These are phyloP conservation scores for Daldinia caldariorum DNA, from an alignment of 495 filamentous ascomycete species.

Conservation along the genomic window DNA sequence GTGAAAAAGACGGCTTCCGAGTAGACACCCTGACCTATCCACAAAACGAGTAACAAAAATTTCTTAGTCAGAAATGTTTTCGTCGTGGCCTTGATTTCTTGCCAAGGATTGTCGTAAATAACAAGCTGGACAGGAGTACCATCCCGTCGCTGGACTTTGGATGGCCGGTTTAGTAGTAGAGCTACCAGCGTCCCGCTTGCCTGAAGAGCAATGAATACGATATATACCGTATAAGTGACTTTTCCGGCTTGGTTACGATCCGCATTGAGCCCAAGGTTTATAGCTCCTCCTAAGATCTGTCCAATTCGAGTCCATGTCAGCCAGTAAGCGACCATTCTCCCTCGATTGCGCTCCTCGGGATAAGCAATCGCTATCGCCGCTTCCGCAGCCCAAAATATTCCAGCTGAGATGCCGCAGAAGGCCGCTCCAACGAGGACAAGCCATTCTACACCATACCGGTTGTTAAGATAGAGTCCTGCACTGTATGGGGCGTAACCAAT, in stretches of 20 bases:
- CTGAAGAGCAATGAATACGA: conserved; percentile 70
- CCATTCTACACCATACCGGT: conserved; percentile 71
- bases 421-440: conserved; percentile 70
- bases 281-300: conserved; percentile 71
- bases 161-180: conserved; percentile 62
- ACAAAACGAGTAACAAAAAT: conserved; percentile 66
- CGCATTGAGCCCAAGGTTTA: conserved; percentile 70
- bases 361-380: conserved; percentile 72
- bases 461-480: conserved; percentile 73
- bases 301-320: conserved; percentile 68
- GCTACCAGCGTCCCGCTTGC: conserved; percentile 64
- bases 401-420: conserved; percentile 70
- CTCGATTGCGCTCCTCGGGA: conserved; percentile 70
- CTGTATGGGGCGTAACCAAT: conserved; percentile 73
- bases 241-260: conserved; percentile 63
- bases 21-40: conserved; percentile 70
- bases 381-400: conserved; percentile 75
- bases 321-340: conserved; percentile 69
- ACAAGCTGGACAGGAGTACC: conserved; percentile 62
- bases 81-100: conserved; percentile 62
- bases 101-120: conserved; percentile 57
- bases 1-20: conserved; percentile 71
- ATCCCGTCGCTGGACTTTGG: conserved; percentile 65
- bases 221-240: conserved; percentile 68
- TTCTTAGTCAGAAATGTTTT: conserved; percentile 62